Percentiles rank a stretch among this genome's conserved stretches.
Evolutionary conservation across 1,284 basidiomycete genomes (phyloP).

Genomic region (Apiotrichum siamense): DNA sequence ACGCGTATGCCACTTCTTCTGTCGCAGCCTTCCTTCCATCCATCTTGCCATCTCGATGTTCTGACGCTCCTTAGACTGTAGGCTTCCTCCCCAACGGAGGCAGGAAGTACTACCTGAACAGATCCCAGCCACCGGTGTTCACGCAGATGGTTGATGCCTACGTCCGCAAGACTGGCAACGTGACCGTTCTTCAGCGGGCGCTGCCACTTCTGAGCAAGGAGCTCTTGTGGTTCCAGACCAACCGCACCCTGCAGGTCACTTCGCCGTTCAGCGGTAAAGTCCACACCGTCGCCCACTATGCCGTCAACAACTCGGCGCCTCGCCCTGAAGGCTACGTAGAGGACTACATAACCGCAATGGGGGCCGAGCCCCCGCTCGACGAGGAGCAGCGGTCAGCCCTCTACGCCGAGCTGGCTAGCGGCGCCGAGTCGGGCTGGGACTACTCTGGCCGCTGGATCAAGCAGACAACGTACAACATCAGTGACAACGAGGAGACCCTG

Average conservation of each 20-base stretch:
- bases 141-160: constrained; percentile 69
- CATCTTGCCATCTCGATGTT: no score
- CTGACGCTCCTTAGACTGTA: constrained; percentile 25
- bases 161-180: constrained; percentile 57
- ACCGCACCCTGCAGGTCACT: constrained; percentile 66
- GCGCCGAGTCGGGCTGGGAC: constrained; percentile 66
- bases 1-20: no score
- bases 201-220: constrained; percentile 63
- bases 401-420: constrained; percentile 83
- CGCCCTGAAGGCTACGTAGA: constrained; percentile 64
- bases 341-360: constrained; percentile 72
- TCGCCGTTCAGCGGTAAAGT: constrained; percentile 64
- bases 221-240: constrained; percentile 70
- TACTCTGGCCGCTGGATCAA: constrained; percentile 51
- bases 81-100: constrained; percentile 94
- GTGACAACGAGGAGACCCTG: constrained; percentile 54
- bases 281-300: constrained; percentile 64
- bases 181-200: constrained; percentile 58
- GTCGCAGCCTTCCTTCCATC: no score
- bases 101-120: constrained; percentile 59
- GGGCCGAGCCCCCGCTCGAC: constrained; percentile 56
- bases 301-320: constrained; percentile 72
- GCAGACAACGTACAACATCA: constrained; percentile 49
- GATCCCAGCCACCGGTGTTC: constrained; percentile 85
- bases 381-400: constrained; percentile 58